Base-by-base conservation (phyloP, 164 flowering plant genomes). In the Umbellularia californica region DNA sequence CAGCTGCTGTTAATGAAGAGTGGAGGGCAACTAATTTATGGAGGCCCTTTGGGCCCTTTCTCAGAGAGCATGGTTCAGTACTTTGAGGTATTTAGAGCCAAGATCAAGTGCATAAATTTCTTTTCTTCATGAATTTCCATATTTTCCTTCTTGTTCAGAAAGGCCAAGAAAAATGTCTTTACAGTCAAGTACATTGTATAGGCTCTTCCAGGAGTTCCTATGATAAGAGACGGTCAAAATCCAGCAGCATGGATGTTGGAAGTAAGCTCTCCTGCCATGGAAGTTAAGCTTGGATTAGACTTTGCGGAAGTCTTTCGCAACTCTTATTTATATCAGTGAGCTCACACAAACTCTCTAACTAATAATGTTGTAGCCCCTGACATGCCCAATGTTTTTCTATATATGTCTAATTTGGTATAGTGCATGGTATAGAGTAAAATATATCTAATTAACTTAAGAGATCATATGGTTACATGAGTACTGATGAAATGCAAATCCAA, bases 191-290 rank as follows among this genome's bases (percentile, higher is more conserved):
- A 64, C 24, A 2, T 14, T 70, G 65, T 70, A 3, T 51, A 76
- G 78, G 70, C 74, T 20, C 22, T 76, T 76, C 64, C 73, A 60
- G 74, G 70, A 87, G 92, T 82, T 76, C 89, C 7, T 84, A 91
- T 91, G 88, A 92, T 76, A 84, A 88, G 65, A 86, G 90, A 88
- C 84, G 83, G 90, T 86, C 90, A 65, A 47, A 76, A 76, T 65
- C 78, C 78, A 28, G 70, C 79, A 22, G 79, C 75, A 64, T 81
- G 80, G 78, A 78, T 81, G 80, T 65, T 80, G 23, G 83, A 80
- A 12, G 74, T 75, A 15, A 81, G 64, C 27, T 77, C 83, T 13
- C 17, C 70, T 25, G 76, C 78, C n/a, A 69, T 60, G 63, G 83
- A 81, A 50, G 24, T n/a, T 25, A 58, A 70, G 15, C 76, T 75